Percentiles rank a stretch among this genome's conserved stretches.
Conservation (phyloP, 352 stramenopile species). For the Pythium aristosporum region DNA sequence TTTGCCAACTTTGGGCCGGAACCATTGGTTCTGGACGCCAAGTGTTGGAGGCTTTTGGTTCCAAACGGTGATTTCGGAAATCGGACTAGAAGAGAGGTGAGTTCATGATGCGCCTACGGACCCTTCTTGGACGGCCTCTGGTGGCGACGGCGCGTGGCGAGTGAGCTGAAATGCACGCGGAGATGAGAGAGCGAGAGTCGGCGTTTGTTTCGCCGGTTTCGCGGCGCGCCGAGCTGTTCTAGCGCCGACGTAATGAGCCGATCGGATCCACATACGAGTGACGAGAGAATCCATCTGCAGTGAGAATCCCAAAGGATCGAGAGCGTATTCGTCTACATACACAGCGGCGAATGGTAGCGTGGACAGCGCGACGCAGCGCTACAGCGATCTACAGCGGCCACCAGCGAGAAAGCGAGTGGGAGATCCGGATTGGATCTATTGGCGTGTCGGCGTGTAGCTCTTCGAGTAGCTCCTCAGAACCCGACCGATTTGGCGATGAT, state of each 20-base stretch:
- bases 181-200: slow-evolving; percentile 1
- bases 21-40: slow-evolving; percentile 36
- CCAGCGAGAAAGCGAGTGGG: not conserved
- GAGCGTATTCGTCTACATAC: not conserved
- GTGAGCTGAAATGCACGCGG: not conserved
- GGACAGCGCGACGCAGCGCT: not conserved
- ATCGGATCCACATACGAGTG: not conserved
- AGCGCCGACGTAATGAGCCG: not conserved
- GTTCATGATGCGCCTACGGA: slow-evolving; percentile 11
- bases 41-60: slow-evolving; percentile 18
- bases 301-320: not conserved
- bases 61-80: slow-evolving; percentile 72
- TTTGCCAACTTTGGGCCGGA: slow-evolving; percentile 4
- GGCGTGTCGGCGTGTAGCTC: not conserved
- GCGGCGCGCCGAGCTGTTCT: not conserved
- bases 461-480: not conserved
- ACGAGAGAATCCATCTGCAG: not conserved
- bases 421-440: not conserved
- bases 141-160: not conserved
- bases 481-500: not conserved
- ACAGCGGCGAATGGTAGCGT: not conserved
- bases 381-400: not conserved
- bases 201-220: not conserved
- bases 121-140: not conserved
- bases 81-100: slow-evolving; percentile 87